Conservation (phyloP, 495 filamentous ascomycete species). For the Cladorrhinum samala region DNA sequence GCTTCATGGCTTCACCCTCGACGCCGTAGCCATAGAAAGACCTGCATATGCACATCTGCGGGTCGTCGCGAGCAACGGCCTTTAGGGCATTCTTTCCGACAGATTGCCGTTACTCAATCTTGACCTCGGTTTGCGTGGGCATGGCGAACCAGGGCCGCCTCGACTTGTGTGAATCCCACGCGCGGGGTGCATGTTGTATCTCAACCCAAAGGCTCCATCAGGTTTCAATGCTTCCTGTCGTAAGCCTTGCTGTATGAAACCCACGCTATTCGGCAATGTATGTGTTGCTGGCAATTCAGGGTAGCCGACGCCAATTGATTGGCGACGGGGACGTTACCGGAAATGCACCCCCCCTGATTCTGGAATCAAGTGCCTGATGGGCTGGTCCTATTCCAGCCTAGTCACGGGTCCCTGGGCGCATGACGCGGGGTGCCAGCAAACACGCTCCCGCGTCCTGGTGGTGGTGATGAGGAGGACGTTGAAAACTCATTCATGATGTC, state of each 20-base stretch:
- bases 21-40: neutral
- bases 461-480: neutral
- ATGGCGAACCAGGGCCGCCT: conserved; percentile 4
- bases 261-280: conserved; percentile 1
- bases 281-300: neutral
- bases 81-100: neutral
- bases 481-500: neutral
- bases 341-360: neutral
- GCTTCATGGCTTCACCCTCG: too few species aligned
- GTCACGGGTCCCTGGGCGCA: too few species aligned
- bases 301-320: neutral
- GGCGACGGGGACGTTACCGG: neutral
- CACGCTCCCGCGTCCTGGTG: too few species aligned
- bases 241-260: neutral
- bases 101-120: neutral
- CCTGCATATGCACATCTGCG: conserved; percentile 24
- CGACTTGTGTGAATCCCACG: neutral
- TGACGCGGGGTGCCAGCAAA: neutral
- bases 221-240: conserved; percentile 6
- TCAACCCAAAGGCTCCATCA: conserved; percentile 1
- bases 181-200: neutral
- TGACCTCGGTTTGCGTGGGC: neutral
- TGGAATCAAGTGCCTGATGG: neutral
- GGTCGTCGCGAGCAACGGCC: conserved; percentile 19
- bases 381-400: too few species aligned